Evolutionary conservation across 768 basidiomycete genomes (phyloP).

Genomic region (Stropharia rugosoannulata): DNA sequence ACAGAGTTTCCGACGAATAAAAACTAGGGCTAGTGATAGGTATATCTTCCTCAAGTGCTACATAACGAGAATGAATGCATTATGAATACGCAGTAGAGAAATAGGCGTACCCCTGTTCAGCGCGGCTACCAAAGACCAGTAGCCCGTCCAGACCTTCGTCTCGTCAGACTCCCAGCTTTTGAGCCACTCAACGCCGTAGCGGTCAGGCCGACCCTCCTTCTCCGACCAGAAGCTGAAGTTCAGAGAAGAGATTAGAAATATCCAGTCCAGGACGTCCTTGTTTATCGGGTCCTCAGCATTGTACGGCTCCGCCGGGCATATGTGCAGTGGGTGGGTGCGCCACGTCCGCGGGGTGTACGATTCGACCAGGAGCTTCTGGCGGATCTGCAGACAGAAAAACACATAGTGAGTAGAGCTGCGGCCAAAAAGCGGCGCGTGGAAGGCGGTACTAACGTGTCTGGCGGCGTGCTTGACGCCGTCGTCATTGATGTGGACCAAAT

Average conservation of each 20-base stretch:
- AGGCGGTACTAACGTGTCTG: conserved; percentile 48
- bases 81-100: conserved; percentile 1
- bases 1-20: conserved; percentile 67
- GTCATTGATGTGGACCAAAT: conserved; percentile 58
- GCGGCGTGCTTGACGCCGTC: conserved; percentile 65
- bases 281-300: conserved; percentile 51
- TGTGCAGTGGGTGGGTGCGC: conserved; percentile 75
- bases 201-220: conserved; percentile 49
- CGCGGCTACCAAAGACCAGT: conserved; percentile 85
- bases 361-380: conserved; percentile 52
- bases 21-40: conserved; percentile 80
- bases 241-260: conserved; percentile 82
- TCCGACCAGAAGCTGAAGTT: conserved; percentile 94
- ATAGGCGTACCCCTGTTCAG: conserved; percentile 66
- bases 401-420: conserved; percentile 4
- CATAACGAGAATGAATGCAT: conserved; percentile 1
- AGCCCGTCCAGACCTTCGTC: conserved; percentile 70
- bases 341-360: conserved; percentile 80
- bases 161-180: conserved; percentile 57
- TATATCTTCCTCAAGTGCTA: conserved; percentile 75
- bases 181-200: conserved; percentile 82
- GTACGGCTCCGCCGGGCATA: conserved; percentile 69
- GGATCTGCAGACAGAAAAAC: conserved; percentile 49
- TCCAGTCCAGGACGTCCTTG: conserved; percentile 71
- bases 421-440: neutral